phyloP scores from a whole-genome alignment of 2,329 filamentous ascomycete genomes.

The Aspergillus versicolor region DNA sequence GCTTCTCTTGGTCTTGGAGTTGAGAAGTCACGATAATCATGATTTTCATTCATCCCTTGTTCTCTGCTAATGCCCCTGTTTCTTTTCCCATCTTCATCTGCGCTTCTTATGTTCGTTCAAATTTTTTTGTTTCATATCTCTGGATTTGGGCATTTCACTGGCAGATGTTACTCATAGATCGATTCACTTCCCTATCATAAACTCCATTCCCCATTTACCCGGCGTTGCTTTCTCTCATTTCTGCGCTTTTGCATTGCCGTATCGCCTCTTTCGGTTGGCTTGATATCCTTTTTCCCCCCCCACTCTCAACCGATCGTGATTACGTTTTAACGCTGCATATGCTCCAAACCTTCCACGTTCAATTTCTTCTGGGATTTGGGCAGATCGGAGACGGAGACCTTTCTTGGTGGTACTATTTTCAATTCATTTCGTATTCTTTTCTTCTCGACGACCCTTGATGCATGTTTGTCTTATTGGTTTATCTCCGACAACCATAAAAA shows the following conservation, averaged over 20 bases:
- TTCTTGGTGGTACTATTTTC: constrained; percentile 11
- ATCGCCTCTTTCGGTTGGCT: constrained; percentile 25
- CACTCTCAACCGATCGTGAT: constrained; percentile 11
- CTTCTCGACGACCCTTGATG: constrained; percentile 15
- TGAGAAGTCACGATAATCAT: constrained; percentile 38
- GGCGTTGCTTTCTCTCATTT: constrained; percentile 28
- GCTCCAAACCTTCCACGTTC: background rate
- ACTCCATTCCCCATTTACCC: constrained; percentile 20
- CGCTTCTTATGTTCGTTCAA: constrained; percentile 28
- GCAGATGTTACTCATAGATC: constrained; percentile 41
- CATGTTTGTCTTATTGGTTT: constrained; percentile 15
- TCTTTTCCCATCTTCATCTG: constrained; percentile 27
- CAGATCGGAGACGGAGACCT: constrained; percentile 8
- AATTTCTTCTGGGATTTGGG: constrained; percentile 1
- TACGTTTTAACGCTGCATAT: background rate
- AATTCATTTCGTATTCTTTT: background rate
- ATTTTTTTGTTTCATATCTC: constrained; percentile 22
- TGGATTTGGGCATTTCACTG: constrained; percentile 37
- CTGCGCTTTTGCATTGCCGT: constrained; percentile 26
- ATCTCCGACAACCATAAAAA: constrained; percentile 14
- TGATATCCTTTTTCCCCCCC: constrained; percentile 18
- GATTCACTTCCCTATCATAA: constrained; percentile 26
- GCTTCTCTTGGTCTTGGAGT: constrained; percentile 21
- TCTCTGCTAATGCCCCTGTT: constrained; percentile 22
- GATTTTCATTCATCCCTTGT: constrained; percentile 37